Conservation (phyloP, 257 asterid species). For the Asclepias syriaca region DNA sequence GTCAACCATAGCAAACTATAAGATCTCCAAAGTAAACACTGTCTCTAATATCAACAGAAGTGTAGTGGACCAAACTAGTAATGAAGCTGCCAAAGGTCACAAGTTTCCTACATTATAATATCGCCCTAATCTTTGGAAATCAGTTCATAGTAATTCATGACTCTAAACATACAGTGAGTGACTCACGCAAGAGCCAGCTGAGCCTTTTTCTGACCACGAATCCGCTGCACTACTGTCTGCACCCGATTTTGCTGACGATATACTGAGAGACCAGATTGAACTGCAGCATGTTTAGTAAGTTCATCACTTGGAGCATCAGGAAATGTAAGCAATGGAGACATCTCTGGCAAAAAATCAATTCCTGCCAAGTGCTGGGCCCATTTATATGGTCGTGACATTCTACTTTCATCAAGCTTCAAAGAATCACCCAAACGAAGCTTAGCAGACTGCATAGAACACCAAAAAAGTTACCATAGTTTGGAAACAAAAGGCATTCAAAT, state of each 20-base stretch:
- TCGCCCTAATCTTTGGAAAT: slow-evolving; percentile 13
- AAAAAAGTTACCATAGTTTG: slow-evolving; percentile 17
- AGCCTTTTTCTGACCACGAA: slow-evolving; percentile 80
- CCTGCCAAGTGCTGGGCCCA: slow-evolving; percentile 99
- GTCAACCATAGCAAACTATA: neutral
- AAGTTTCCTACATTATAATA: slow-evolving; percentile 1
- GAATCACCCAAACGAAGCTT: slow-evolving; percentile 63
- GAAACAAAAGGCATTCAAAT: slow-evolving; percentile 10
- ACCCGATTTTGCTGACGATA: slow-evolving; percentile 93
- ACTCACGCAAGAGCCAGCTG: slow-evolving; percentile 96
- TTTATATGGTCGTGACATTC: slow-evolving; percentile 83
- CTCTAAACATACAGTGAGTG: slow-evolving; percentile 45
- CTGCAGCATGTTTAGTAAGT: slow-evolving; percentile 44
- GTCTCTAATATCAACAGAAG: neutral
- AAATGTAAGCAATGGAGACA: slow-evolving; percentile 61
- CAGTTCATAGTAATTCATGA: slow-evolving; percentile 25
- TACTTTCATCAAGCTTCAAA: slow-evolving; percentile 56
- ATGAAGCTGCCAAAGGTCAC: slow-evolving; percentile 2
- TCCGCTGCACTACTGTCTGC: slow-evolving; percentile 84
- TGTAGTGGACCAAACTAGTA: neutral
- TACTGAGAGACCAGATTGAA: slow-evolving; percentile 58
- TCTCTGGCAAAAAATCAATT: slow-evolving; percentile 90
- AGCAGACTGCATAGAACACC: slow-evolving; percentile 62
- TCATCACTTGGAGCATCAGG: slow-evolving; percentile 46
- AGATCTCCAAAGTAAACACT: neutral